These are phyloP conservation scores for Boletus vermiculosoides DNA, from an alignment of 768 basidiomycete species.

Conservation along the genomic window DNA sequence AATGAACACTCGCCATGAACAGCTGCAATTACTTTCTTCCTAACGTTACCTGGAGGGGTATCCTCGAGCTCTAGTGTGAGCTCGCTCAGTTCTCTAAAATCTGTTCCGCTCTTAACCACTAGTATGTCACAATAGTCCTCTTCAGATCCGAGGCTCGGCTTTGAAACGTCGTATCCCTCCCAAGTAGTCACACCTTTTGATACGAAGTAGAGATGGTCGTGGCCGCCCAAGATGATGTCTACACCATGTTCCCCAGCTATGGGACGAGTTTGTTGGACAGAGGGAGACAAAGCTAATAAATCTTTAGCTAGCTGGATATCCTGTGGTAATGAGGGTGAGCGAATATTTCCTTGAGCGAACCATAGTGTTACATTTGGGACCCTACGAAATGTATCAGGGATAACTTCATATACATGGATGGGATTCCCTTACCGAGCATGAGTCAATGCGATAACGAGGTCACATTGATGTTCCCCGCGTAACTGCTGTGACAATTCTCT, in stretches of 20 bases:
- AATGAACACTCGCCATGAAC: conserved; percentile 50
- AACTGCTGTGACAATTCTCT: conserved; percentile 69
- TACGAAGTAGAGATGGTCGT: conserved; percentile 82
- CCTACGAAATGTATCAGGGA: conserved; percentile 17
- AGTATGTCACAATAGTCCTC: conserved; percentile 69
- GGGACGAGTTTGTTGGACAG: conserved; percentile 42
- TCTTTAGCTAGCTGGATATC: conserved; percentile 70
- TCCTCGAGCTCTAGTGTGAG: conserved; percentile 60
- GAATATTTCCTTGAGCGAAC: neutral
- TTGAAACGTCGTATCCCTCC: conserved; percentile 58
- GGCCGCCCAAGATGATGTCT: conserved; percentile 83
- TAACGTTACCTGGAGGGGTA: conserved; percentile 59
- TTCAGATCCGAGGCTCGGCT: conserved; percentile 63
- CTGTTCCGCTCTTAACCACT: conserved; percentile 83
- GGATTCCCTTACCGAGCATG: conserved; percentile 60
- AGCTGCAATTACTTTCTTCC: conserved; percentile 60
- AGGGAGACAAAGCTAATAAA: conserved; percentile 58
- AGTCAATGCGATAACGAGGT: conserved; percentile 82
- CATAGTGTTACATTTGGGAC: conserved; percentile 29
- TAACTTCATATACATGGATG: neutral
- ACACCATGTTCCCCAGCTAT: conserved; percentile 66
- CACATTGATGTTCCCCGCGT: conserved; percentile 70
- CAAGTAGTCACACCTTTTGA: conserved; percentile 64
- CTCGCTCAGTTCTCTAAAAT: conserved; percentile 86
- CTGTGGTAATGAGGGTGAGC: conserved; percentile 37